Percentiles rank a stretch among this genome's conserved stretches.
Evolutionary conservation across 192 early-diverging fungal genomes (phyloP).

Genomic region (Backusella australiensis): DNA sequence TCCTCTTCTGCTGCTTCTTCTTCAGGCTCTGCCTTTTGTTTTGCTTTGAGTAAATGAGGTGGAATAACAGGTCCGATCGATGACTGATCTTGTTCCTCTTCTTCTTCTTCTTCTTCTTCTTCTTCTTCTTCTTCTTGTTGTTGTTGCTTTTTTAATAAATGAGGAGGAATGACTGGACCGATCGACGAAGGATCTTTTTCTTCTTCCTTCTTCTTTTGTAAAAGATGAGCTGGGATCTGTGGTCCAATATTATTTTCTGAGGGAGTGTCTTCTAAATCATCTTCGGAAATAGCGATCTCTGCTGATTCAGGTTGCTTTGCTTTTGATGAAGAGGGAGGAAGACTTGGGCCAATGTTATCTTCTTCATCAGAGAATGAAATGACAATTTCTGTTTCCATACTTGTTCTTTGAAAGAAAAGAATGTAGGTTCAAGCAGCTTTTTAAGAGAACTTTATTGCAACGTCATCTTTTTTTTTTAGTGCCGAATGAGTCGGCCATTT

Average conservation of each 20-base stretch:
- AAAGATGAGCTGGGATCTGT: slow-evolving; percentile 9
- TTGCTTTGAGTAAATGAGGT: slow-evolving; percentile 1
- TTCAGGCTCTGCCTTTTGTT: not conserved
- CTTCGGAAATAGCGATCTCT: not conserved
- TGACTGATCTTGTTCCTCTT: not conserved
- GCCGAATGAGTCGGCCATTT: too few species aligned
- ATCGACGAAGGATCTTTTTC: not conserved
- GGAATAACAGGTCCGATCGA: slow-evolving; percentile 9
- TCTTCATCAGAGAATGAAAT: slow-evolving; percentile 11
- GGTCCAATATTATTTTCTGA: slow-evolving; percentile 8
- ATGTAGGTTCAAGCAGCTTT: too few species aligned
- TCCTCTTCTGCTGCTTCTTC: not conserved
- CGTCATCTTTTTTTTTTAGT: too few species aligned
- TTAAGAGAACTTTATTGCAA: too few species aligned
- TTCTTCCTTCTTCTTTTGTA: slow-evolving; percentile 6
- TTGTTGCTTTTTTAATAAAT: slow-evolving; percentile 1
- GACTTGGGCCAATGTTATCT: not conserved
- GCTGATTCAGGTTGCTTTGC: not conserved
- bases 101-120: not conserved
- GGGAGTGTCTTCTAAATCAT: not conserved
- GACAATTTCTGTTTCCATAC: slow-evolving; percentile 5
- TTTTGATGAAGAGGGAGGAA: not conserved
- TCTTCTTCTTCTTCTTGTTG: not conserved
- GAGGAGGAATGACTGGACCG: slow-evolving; percentile 8
- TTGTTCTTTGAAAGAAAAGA: not conserved